These are phyloP conservation scores for Citrullus amarus DNA, from an alignment of 306 rosid species.

Conservation along the genomic window DNA sequence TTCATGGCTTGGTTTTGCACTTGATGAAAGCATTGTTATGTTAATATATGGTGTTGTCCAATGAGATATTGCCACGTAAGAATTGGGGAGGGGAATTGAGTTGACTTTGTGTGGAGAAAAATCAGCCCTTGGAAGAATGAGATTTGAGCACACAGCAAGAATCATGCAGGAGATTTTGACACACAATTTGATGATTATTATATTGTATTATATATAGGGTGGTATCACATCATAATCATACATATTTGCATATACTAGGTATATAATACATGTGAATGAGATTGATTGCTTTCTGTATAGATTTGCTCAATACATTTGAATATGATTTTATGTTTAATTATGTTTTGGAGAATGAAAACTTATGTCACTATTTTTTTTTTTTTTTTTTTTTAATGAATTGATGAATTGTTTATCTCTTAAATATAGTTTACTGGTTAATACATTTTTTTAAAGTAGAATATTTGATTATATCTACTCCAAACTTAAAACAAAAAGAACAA, in stretches of 20 bases:
- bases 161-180: conserved; percentile 11
- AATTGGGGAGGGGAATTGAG: background rate
- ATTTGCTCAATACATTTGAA: background rate
- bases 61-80: background rate
- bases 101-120: background rate
- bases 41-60: background rate
- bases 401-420: too few relatives aligned
- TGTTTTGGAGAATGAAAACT: background rate
- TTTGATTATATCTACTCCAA: too few relatives aligned
- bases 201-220: background rate
- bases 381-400: too few relatives aligned
- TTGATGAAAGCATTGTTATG: background rate
- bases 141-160: conserved; percentile 8
- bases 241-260: background rate
- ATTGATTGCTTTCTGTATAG: background rate
- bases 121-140: conserved; percentile 8
- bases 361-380: background rate
- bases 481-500: too few relatives aligned
- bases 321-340: background rate
- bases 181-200: background rate
- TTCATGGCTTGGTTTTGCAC: conserved; percentile 12
- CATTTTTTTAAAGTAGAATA: too few relatives aligned
- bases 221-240: background rate
- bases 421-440: too few relatives aligned
- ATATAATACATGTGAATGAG: background rate